Evolutionary conservation across 148 eudicot genomes (phyloP).

Genomic region (Diospyros lotus): DNA sequence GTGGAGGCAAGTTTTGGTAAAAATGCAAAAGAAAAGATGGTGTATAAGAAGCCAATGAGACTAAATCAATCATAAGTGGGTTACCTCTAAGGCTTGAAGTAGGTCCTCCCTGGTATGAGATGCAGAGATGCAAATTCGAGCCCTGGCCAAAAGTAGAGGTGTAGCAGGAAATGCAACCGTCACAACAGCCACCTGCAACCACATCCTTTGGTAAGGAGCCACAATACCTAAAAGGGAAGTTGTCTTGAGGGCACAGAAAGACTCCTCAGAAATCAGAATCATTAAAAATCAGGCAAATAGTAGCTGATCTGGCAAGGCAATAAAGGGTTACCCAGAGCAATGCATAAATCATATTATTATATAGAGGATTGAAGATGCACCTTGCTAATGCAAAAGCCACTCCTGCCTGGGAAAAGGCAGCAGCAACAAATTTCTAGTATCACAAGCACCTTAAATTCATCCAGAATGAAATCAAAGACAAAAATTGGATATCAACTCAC

Average conservation of each 20-base stretch:
- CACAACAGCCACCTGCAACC: slow-evolving; percentile 68
- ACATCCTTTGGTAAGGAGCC: neutral
- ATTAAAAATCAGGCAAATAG: neutral
- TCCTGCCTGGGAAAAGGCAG: too few species aligned
- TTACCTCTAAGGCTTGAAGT: slow-evolving; percentile 66
- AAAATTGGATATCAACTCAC: slow-evolving; percentile 29
- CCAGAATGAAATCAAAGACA: too few species aligned
- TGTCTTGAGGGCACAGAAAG: neutral
- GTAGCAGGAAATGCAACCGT: slow-evolving; percentile 93
- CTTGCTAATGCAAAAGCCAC: neutral
- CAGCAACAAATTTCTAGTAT: too few species aligned
- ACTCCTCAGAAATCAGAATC: neutral
- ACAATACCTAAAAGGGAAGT: neutral
- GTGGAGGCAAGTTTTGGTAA: too few species aligned
- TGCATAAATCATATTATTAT: neutral
- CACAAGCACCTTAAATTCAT: too few species aligned
- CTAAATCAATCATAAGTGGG: neutral
- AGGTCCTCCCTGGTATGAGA: slow-evolving; percentile 79
- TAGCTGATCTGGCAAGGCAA: neutral
- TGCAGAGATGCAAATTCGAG: slow-evolving; percentile 89
- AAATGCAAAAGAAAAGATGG: too few species aligned
- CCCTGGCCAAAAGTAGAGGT: slow-evolving; percentile 73
- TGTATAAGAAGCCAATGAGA: too few species aligned
- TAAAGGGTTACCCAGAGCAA: neutral
- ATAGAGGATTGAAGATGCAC: neutral